These are phyloP conservation scores for Sambucus nigra DNA, from an alignment of 129 eudicot genomes.

Conservation along the genomic window DNA sequence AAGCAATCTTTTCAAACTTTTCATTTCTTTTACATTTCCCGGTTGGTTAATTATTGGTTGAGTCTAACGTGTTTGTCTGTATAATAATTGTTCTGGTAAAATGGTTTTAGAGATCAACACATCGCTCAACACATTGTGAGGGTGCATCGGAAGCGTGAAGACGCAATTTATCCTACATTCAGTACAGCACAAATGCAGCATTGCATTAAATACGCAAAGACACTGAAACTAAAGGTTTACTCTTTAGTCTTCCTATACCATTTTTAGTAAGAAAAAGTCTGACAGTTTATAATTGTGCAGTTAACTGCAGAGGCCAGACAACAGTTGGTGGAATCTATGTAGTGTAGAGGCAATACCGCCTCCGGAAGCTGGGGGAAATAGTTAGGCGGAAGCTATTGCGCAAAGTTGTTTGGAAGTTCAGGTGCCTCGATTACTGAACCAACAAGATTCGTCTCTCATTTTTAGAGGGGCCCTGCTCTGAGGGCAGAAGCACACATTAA, in stretches of 20 bases:
- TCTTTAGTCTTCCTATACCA: background rate
- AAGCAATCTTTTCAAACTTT: no score
- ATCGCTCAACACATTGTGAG: constrained; percentile 90
- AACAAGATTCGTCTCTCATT: no score
- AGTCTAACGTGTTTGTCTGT: constrained; percentile 37
- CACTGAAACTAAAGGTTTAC: constrained; percentile 76
- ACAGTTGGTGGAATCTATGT: constrained; percentile 70
- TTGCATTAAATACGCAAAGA: constrained; percentile 72
- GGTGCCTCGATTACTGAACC: constrained; percentile 21
- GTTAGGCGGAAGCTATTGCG: constrained; percentile 88
- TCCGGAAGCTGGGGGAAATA: constrained; percentile 94
- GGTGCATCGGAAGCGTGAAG: constrained; percentile 83
- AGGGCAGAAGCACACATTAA: no score
- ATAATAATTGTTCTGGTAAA: constrained; percentile 6
- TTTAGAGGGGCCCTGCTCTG: no score
- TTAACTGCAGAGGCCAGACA: constrained; percentile 72
- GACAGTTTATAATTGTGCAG: constrained; percentile 39
- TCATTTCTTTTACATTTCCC: background rate
- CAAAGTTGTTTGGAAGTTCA: constrained; percentile 60
- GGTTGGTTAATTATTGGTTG: constrained; percentile 82
- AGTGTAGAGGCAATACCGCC: constrained; percentile 77
- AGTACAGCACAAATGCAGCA: constrained; percentile 77
- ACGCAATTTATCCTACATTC: constrained; percentile 68
- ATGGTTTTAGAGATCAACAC: constrained; percentile 79
- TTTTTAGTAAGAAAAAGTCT: background rate